Evolutionary conservation across 441 rosid genomes (phyloP), one percentile per base, ranked within the genome.

Genomic region (Kokia cookei): DNA sequence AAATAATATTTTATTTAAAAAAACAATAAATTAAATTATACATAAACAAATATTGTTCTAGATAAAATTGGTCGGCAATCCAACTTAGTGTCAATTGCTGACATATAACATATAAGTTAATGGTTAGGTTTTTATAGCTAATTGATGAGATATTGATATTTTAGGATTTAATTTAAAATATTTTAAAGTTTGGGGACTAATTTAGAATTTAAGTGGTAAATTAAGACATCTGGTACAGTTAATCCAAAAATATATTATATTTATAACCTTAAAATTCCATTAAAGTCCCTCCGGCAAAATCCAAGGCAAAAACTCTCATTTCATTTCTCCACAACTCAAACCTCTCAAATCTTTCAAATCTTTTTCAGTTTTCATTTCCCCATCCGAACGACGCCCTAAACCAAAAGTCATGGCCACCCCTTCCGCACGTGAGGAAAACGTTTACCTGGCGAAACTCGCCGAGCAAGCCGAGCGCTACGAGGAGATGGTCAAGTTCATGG

Each of bases 401-500:
- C 26, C 60, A 55, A 19, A 55, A 13, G 45, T 11, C 62, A 77
- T 73, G 79, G 78, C 81, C 43, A 58, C 75, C 37, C 50, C 80
- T 69, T 77, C 84, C 27, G 65, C 84, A 7, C 90, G 85, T 14
- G 90, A 86, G 29, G 87, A 86, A 57, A 79, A 78, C 43, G 89
- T 86, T 13, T 84, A 84, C 84, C 68, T 84, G 85, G 87, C 87
- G 48, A 84, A 86, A 69, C 80, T 91, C 22, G 87, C 91, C 60
- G 91, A 90, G 81, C 95, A 90, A 72, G 91, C 92, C 60, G 92
- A 91, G 79, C 90, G 93, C 50, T 89, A 91, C 73, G 92, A 91
- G 81, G 93, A 91, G 73, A 91, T 89, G 96, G 96, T 89, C 72
- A 85, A 91, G 61, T 79, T 83, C 83, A 88, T 91, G 93, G 91